Percentiles rank a stretch among this genome's conserved stretches.
phyloP scores from a whole-genome alignment of 2,329 filamentous ascomycete species.

The Pseudopyrenochaeta lycopersici region DNA sequence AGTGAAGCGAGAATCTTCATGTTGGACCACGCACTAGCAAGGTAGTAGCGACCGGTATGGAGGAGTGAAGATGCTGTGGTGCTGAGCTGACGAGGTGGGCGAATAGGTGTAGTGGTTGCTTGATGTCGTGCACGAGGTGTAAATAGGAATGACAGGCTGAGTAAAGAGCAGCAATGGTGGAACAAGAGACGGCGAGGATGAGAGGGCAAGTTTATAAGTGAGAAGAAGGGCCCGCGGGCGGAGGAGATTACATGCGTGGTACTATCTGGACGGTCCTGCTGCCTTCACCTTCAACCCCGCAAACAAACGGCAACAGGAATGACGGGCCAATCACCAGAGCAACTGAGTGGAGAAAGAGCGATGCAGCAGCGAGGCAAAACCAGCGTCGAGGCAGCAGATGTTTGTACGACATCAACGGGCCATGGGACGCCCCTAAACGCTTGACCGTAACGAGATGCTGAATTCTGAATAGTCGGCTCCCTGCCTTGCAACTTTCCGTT shows the following conservation, averaged over 20 bases:
- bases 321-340: slow-evolving; percentile 2
- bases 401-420: slow-evolving; percentile 1
- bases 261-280: slow-evolving; percentile 10
- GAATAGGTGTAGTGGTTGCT: slow-evolving; percentile 22
- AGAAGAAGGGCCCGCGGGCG: slow-evolving; percentile 7
- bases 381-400: background rate
- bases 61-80: slow-evolving; percentile 8
- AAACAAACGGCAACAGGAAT: slow-evolving; percentile 15
- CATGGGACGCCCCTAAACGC: slow-evolving; percentile 1
- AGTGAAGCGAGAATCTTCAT: slow-evolving; percentile 40
- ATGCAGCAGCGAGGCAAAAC: slow-evolving; percentile 2
- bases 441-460: slow-evolving; percentile 1
- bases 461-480: background rate
- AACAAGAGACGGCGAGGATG: background rate
- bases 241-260: slow-evolving; percentile 14
- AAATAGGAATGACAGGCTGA: slow-evolving; percentile 13
- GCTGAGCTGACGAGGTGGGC: slow-evolving; percentile 15
- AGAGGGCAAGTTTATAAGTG: slow-evolving; percentile 16
- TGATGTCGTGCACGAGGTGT: slow-evolving; percentile 20
- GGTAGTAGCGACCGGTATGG: background rate
- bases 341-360: background rate
- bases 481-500: slow-evolving; percentile 3
- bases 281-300: slow-evolving; percentile 18
- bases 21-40: slow-evolving; percentile 4
- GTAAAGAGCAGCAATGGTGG: slow-evolving; percentile 9